Base-by-base conservation (phyloP, 1,284 basidiomycete species). In the Microbotryomycetes sp. region DNA sequence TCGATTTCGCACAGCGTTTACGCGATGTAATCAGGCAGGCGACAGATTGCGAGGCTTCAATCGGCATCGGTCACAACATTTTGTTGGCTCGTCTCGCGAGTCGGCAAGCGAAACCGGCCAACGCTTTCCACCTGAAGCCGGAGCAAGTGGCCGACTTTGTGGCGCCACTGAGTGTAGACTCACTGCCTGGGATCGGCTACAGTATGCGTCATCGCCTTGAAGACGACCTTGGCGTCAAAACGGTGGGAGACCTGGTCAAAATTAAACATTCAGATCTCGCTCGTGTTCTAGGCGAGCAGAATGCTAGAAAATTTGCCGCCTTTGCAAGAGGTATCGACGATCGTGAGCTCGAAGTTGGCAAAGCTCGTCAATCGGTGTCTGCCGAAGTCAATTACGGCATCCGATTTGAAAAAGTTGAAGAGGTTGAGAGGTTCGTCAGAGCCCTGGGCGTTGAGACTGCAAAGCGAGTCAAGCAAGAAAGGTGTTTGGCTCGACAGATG, bases 361-460 rank as follows among this genome's bases (percentile, higher is more conserved):
- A 90, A 71, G 82, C 84, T 57, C 79, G 91, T 68, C 91, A 90
- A 74, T 88, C 86, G 4, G 89, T 97, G 15, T 89, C 86, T 15
- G 91, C 88, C 56, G 91, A 94, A 73, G 89, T 94, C 70, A 96
- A 91, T 73, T 98, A 97, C 75, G 94, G 91, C 0, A 97, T 98
- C 57, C 86, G 94, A 3, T 97, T 98, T 73, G 83, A 87, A 71
- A 84, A 82, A 55, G 81, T 85, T 59, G 84, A 85, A 35, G 86
- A 96, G 72, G 90, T 88, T 1, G 85, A 91, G 52, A 76, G 77
- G 0, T 94, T 93, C 70, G 77, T 94, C 4, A 78, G 77, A 56
- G 83, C 86, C 65, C 82, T 97, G 75, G 85, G 85, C 0, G 80
- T 78, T 30, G 91, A 90, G 75, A 86, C 89, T n/a, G 79, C 82